These are phyloP conservation scores for Phyllosticta citriasiana DNA, from an alignment of 2,329 filamentous ascomycete genomes.

Conservation along the genomic window DNA sequence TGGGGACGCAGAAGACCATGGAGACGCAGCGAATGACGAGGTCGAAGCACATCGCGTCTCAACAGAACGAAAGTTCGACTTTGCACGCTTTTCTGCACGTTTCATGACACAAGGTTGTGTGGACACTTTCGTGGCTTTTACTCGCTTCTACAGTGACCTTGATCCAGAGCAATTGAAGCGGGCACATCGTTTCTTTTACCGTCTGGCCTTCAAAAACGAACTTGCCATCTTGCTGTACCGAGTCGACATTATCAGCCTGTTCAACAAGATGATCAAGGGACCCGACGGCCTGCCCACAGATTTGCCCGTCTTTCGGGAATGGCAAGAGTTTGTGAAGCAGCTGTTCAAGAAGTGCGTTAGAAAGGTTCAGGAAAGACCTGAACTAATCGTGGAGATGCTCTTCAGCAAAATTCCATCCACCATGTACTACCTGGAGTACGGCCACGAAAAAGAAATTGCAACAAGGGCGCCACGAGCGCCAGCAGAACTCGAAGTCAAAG, in stretches of 20 bases:
- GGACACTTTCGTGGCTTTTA: slow-evolving; percentile 77
- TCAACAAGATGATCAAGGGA: slow-evolving; percentile 88
- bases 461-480: slow-evolving; percentile 58
- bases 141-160: slow-evolving; percentile 71
- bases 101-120: slow-evolving; percentile 80
- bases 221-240: slow-evolving; percentile 81
- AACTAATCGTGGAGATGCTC: slow-evolving; percentile 80
- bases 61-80: slow-evolving; percentile 88
- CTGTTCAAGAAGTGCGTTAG: slow-evolving; percentile 72
- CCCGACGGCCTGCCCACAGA: slow-evolving; percentile 62
- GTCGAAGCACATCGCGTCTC: slow-evolving; percentile 58
- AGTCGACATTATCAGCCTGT: slow-evolving; percentile 78
- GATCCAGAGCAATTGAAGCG: slow-evolving; percentile 74
- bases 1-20: slow-evolving; percentile 39
- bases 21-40: slow-evolving; percentile 58
- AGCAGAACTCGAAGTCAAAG: slow-evolving; percentile 74
- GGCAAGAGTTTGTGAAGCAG: slow-evolving; percentile 81
- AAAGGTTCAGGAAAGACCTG: slow-evolving; percentile 76
- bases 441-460: slow-evolving; percentile 69
- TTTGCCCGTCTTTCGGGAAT: slow-evolving; percentile 66
- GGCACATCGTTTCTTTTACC: slow-evolving; percentile 87
- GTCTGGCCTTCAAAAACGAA: slow-evolving; percentile 89
- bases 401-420: slow-evolving; percentile 87
- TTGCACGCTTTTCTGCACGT: slow-evolving; percentile 67
- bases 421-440: slow-evolving; percentile 80